phyloP scores from a whole-genome alignment of 371 early-diverging fungal genomes.

The Mycotypha africana region DNA sequence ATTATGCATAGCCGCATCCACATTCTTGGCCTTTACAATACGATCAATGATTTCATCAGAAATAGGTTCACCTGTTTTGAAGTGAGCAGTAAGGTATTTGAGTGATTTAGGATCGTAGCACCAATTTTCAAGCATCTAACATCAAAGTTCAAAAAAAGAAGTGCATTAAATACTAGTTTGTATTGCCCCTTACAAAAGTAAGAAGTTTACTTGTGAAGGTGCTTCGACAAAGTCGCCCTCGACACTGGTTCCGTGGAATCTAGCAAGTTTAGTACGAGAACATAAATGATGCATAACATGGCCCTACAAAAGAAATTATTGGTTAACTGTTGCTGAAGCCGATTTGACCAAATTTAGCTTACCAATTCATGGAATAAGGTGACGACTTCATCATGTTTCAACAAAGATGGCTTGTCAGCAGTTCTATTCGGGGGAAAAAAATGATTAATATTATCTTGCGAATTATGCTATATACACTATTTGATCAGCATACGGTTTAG shows the following conservation, averaged over 20 bases:
- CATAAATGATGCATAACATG: constrained; percentile 85
- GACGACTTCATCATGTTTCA: constrained; percentile 80
- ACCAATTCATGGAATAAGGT: constrained; percentile 75
- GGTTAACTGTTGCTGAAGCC: no score
- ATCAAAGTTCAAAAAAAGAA: no score
- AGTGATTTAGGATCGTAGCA: constrained; percentile 75
- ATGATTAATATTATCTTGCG: not conserved
- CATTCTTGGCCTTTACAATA: constrained; percentile 70
- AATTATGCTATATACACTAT: no score
- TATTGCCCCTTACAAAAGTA: no score
- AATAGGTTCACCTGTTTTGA: constrained; percentile 63
- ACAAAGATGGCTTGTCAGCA: constrained; percentile 64
- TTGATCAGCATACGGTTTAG: constrained; percentile 64
- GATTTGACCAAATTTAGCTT: no score
- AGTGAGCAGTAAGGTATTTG: constrained; percentile 66
- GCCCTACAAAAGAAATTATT: no score
- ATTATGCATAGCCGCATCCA: constrained; percentile 66
- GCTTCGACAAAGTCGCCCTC: constrained; percentile 92
- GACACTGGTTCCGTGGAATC: constrained; percentile 76
- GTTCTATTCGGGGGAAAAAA: constrained; percentile 31
- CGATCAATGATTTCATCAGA: constrained; percentile 67
- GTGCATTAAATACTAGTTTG: no score
- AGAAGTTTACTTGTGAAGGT: constrained; percentile 68
- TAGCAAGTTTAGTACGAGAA: constrained; percentile 61
- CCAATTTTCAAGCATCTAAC: constrained; percentile 63